Percentiles rank a stretch among this genome's conserved stretches.
These are phyloP conservation scores for Sonneratia alba DNA, from an alignment of 345 rosid genomes.

Conservation along the genomic window DNA sequence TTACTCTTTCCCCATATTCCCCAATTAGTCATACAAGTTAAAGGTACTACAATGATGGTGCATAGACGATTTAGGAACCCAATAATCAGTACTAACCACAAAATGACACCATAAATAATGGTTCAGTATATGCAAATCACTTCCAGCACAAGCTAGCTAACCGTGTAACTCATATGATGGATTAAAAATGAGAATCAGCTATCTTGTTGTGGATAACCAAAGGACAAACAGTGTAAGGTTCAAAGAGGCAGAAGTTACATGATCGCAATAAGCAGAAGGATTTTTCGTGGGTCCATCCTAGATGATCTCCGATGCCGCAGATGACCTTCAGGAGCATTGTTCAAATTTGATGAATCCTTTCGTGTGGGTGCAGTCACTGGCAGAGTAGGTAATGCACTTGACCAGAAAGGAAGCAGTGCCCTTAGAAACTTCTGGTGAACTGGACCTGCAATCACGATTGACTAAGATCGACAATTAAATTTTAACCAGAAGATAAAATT, in stretches of 20 bases:
- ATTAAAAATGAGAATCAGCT: background rate
- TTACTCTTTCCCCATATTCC: background rate
- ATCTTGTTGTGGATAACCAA: background rate
- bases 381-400: conserved; percentile 86
- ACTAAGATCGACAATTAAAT: background rate
- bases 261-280: conserved; percentile 82
- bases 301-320: conserved; percentile 56
- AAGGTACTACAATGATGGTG: background rate
- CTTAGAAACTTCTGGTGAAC: conserved; percentile 80
- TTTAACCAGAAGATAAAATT: background rate
- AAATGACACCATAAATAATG: background rate
- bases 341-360: conserved; percentile 54
- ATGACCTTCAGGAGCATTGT: conserved; percentile 59
- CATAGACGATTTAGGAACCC: background rate
- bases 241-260: conserved; percentile 41
- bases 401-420: conserved; percentile 95
- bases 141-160: background rate
- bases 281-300: conserved; percentile 81
- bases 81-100: background rate
- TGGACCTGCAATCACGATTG: conserved; percentile 46
- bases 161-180: background rate
- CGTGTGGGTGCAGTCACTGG: conserved; percentile 96
- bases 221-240: background rate
- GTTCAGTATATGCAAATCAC: background rate
- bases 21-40: background rate